A percentile compares a stretch with the other conserved stretches of the same genome.
Evolutionary conservation across 192 early-diverging fungal genomes (phyloP).

Genomic region (Coemansia sp.): DNA sequence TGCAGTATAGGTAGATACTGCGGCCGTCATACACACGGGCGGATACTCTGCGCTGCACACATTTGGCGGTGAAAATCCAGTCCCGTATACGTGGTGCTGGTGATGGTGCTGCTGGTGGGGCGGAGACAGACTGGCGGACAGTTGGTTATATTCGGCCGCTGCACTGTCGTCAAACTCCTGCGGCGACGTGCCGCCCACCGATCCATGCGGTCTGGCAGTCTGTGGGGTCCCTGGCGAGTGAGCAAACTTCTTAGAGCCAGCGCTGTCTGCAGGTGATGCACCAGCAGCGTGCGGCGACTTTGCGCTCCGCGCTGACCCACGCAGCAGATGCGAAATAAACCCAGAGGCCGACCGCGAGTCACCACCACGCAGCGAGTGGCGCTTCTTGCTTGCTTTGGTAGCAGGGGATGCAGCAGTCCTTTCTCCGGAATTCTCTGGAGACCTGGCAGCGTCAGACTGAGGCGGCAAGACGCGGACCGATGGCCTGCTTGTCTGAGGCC

Average conservation of each 20-base stretch:
- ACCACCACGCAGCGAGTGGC: conserved; percentile 9
- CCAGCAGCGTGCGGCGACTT: conserved; percentile 8
- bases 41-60: background rate
- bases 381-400: conserved; percentile 12
- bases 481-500: conserved; percentile 9
- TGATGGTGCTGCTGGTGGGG: background rate
- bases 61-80: background rate
- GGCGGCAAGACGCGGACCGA: conserved; percentile 24
- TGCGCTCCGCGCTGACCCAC: conserved; percentile 16
- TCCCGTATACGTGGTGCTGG: background rate
- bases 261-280: background rate
- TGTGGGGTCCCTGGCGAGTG: conserved; percentile 25
- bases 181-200: background rate
- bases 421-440: background rate
- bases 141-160: background rate
- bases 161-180: background rate
- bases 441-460: background rate
- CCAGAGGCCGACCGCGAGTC: conserved; percentile 11
- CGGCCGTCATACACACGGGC: background rate
- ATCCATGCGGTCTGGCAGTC: background rate
- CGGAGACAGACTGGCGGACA: background rate
- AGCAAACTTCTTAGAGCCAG: background rate
- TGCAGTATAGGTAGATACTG: background rate
- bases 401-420: background rate
- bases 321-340: conserved; percentile 45